Percentiles rank a stretch among this genome's conserved stretches.
These are phyloP conservation scores for Hypoxylon sp. DNA, from an alignment of 2,329 filamentous ascomycete species.

Conservation along the genomic window DNA sequence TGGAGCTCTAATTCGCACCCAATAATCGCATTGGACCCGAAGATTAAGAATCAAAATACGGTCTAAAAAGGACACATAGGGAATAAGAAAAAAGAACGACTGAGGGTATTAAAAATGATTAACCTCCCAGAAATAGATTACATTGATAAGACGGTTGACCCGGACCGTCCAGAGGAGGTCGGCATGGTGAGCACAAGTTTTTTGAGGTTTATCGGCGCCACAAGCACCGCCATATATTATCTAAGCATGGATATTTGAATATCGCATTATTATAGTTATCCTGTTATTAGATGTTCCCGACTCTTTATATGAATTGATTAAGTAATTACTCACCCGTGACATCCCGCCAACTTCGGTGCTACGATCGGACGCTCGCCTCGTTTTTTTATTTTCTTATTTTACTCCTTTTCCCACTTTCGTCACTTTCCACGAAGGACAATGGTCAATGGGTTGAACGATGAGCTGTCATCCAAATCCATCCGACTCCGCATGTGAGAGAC, in stretches of 20 bases:
- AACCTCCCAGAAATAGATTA: constrained; percentile 30
- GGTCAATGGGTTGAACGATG: constrained; percentile 42
- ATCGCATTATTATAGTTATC: not conserved
- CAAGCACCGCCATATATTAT: constrained; percentile 32
- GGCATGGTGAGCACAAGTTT: constrained; percentile 26
- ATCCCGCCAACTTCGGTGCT: constrained; percentile 21
- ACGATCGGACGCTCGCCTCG: constrained; percentile 36
- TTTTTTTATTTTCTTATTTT: constrained; percentile 18
- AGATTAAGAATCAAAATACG: constrained; percentile 18
- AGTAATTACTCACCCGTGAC: not conserved
- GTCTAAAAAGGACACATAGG: constrained; percentile 31
- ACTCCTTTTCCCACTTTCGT: constrained; percentile 30
- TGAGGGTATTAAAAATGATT: constrained; percentile 16
- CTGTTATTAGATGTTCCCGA: no score
- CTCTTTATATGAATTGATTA: no score
- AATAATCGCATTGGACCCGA: constrained; percentile 16
- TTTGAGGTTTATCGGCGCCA: constrained; percentile 30
- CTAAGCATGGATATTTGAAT: not conserved
- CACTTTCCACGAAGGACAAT: constrained; percentile 31
- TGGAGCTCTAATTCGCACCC: constrained; percentile 9
- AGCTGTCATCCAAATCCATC: constrained; percentile 40
- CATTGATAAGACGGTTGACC: constrained; percentile 4
- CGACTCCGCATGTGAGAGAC: constrained; percentile 27
- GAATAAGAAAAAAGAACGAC: constrained; percentile 19
- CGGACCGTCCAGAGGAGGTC: constrained; percentile 15